phyloP scores from a whole-genome alignment of 352 stramenopile species.

The Discostella stelligera region DNA sequence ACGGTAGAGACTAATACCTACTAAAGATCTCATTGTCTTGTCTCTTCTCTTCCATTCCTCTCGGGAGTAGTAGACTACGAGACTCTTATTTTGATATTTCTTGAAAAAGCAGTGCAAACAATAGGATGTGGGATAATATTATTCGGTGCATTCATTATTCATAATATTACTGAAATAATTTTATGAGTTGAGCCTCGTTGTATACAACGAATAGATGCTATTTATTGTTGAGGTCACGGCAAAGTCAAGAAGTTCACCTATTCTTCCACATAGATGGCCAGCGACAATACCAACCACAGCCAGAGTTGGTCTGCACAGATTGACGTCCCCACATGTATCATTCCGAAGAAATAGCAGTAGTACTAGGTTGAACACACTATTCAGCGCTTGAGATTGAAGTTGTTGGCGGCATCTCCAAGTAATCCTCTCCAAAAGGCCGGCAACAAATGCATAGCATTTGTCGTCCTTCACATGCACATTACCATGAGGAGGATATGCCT shows the following conservation, averaged over 20 bases:
- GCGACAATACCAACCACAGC: constrained; percentile 38
- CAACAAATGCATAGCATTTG: constrained; percentile 13
- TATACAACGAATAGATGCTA: constrained; percentile 20
- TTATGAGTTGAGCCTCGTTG: too few species aligned
- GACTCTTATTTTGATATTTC: too few species aligned
- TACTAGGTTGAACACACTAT: constrained; percentile 47
- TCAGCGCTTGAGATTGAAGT: constrained; percentile 25
- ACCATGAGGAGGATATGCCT: not conserved
- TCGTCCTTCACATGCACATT: not conserved
- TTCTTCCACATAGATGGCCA: constrained; percentile 41
- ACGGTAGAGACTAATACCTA: too few species aligned
- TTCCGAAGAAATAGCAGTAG: constrained; percentile 46
- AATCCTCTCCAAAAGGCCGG: constrained; percentile 12
- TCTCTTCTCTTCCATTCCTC: too few species aligned
- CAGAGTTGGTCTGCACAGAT: constrained; percentile 25
- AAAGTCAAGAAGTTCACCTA: constrained; percentile 39
- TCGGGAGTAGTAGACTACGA: too few species aligned
- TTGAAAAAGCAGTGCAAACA: too few species aligned
- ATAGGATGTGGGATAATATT: too few species aligned
- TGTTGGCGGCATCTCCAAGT: constrained; percentile 27
- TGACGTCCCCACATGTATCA: constrained; percentile 46
- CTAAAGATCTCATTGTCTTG: too few species aligned
- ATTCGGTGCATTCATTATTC: too few species aligned
- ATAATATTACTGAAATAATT: too few species aligned
- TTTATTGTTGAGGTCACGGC: constrained; percentile 15